Evolutionary conservation across 1,284 basidiomycete species (phyloP).

Genomic region (Trichosporon sp.): DNA sequence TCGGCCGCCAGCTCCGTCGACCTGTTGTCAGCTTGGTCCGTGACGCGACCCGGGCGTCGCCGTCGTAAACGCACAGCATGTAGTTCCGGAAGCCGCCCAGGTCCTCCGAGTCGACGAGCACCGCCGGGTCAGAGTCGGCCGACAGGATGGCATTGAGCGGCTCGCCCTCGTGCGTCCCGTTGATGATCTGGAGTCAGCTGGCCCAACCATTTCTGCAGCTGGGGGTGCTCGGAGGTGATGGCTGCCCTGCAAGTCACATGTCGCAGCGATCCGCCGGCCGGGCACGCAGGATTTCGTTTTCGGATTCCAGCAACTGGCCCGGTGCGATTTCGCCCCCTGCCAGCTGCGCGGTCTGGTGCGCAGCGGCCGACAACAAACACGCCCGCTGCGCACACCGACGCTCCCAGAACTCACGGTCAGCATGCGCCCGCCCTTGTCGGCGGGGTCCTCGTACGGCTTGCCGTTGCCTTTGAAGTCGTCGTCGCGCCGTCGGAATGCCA

Average conservation of each 20-base stretch:
- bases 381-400: not conserved
- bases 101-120: slow-evolving; percentile 61
- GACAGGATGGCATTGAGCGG: slow-evolving; percentile 84
- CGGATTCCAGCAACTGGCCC: not conserved
- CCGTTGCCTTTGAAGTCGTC: not conserved
- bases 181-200: slow-evolving; percentile 52
- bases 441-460: slow-evolving; percentile 9
- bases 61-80: slow-evolving; percentile 55
- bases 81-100: slow-evolving; percentile 78
- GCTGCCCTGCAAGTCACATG: not conserved
- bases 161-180: slow-evolving; percentile 71
- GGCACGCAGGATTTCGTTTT: not conserved
- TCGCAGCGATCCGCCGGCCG: not conserved
- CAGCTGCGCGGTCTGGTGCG: not conserved
- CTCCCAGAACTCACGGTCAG: slow-evolving; percentile 7
- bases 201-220: not conserved
- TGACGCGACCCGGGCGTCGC: too few relatives aligned
- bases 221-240: not conserved
- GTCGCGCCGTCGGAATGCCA: not conserved
- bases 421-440: slow-evolving; percentile 11
- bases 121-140: slow-evolving; percentile 66
- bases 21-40: slow-evolving; percentile 17
- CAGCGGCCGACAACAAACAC: not conserved
- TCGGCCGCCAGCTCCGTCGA: slow-evolving; percentile 53
- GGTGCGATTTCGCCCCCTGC: too few relatives aligned